Base-by-base conservation (phyloP, 495 filamentous ascomycete genomes). In the Penicillium diatomitis region DNA sequence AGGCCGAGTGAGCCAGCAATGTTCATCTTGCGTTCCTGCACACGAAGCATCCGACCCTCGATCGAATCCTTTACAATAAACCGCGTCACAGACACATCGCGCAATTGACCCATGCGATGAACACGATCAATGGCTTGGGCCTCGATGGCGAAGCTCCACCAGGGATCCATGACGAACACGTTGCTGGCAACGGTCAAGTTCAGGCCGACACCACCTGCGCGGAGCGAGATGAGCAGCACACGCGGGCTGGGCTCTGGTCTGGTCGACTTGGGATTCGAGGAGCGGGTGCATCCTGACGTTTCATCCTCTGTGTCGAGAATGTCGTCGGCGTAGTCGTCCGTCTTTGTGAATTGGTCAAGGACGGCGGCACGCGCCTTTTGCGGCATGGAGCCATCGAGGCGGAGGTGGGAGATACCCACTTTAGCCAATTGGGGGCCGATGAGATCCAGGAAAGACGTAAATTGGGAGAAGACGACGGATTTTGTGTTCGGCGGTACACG, bases 91-190 rank as follows among this genome's bases (percentile, higher is more conserved):
- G 76, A 81, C 1, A 98, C 92, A 61, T 90, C 87, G 32, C 83
- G 78, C 32, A 83, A 78, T 62, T 99, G 94, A 0, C 94, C 94
- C 91, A 99, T 96, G 6, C 94, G 81, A 68, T 99, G 94, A n/a
- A 99, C 90, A 4, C 94, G 85, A 70, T 99, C 94, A 54, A 99
- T 96, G 28, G 94, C 94, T 64, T 99, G 94, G 7, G 90, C 88
- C 65, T 99, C 94, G 28, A 97, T 82, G 3, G 94, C 90, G 63
- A 87, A 96, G 53, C 87, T 92, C 94, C 94, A 99, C 94, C 94
- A 99, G 0, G 94, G 91, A 66, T 99, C 94, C 91, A 96, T 96
- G 85, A 99, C 89, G 63, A 84, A 96, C 8, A 97, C 94, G 46
- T 86, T 73, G 54, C 82, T 87, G 10, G 92, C 92, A 46, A 79